phyloP scores from a whole-genome alignment of 2,329 filamentous ascomycete species.

The Xylariaceae sp. region DNA sequence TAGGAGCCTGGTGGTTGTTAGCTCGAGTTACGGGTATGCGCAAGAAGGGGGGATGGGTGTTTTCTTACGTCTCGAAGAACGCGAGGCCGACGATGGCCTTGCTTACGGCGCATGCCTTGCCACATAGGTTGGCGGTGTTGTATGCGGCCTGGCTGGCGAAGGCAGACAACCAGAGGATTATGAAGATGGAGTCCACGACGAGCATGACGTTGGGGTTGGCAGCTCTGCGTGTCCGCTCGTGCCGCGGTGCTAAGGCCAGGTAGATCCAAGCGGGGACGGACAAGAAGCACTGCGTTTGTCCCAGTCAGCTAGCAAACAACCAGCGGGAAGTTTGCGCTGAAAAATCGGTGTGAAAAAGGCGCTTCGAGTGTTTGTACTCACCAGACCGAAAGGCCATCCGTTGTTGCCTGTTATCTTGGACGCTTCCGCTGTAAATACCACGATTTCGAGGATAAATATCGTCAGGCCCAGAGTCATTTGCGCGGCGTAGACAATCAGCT shows the following conservation, averaged over 20 bases:
- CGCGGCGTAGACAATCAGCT: constrained; percentile 51
- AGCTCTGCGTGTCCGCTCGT: constrained; percentile 54
- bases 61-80: constrained; percentile 56
- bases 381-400: constrained; percentile 60
- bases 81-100: constrained; percentile 59
- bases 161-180: constrained; percentile 60
- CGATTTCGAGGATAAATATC: constrained; percentile 55
- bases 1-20: constrained; percentile 42
- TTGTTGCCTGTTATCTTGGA: constrained; percentile 51
- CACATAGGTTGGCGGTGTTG: constrained; percentile 53
- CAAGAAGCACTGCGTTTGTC: constrained; percentile 52
- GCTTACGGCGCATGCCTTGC: constrained; percentile 53
- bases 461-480: constrained; percentile 53
- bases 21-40: not conserved
- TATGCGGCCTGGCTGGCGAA: constrained; percentile 62
- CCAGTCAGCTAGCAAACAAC: too few species aligned
- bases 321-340: not conserved
- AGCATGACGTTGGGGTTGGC: constrained; percentile 60
- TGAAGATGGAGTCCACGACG: constrained; percentile 51
- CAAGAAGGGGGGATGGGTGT: not conserved
- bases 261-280: constrained; percentile 60
- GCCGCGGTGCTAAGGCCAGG: constrained; percentile 59
- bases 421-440: constrained; percentile 48
- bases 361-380: constrained; percentile 35
- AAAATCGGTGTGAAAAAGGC: constrained; percentile 4